Percentiles rank a stretch among this genome's conserved stretches.
Evolutionary conservation across 257 asterid genomes (phyloP).

Genomic region (Paulownia fortunei): DNA sequence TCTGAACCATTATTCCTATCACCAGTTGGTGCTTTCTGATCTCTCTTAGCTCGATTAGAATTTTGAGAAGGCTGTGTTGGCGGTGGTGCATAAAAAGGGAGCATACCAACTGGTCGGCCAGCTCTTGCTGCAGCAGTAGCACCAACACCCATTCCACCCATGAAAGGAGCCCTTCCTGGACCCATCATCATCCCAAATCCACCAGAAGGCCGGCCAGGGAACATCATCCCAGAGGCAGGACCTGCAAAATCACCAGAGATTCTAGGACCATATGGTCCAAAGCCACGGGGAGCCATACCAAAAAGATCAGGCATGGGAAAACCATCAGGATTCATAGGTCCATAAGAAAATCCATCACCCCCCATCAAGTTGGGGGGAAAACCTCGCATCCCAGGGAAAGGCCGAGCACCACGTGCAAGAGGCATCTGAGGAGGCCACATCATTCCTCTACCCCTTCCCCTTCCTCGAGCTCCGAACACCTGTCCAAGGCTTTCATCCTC

Average conservation of each 20-base stretch:
- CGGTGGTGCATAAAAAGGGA: conserved; percentile 72
- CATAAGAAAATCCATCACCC: conserved; percentile 74
- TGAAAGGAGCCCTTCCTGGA: conserved; percentile 77
- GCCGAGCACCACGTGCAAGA: conserved; percentile 68
- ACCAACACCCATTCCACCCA: conserved; percentile 69
- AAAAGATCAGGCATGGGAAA: conserved; percentile 78
- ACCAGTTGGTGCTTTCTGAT: conserved; percentile 46
- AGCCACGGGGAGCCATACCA: conserved; percentile 81
- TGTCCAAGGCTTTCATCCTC: conserved; percentile 65
- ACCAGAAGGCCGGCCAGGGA: conserved; percentile 76
- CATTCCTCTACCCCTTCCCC: conserved; percentile 93
- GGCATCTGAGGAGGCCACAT: conserved; percentile 92
- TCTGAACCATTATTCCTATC: conserved; percentile 60
- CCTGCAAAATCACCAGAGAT: conserved; percentile 77
- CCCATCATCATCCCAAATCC: conserved; percentile 92
- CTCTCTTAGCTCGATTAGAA: conserved; percentile 53
- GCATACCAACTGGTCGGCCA: conserved; percentile 62
- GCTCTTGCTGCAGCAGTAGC: conserved; percentile 43
- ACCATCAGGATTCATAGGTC: conserved; percentile 71
- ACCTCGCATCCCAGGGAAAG: conserved; percentile 70
- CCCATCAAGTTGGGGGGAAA: conserved; percentile 84
- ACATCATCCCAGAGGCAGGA: conserved; percentile 76
- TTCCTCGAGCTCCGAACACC: conserved; percentile 55
- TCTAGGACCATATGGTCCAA: conserved; percentile 83
- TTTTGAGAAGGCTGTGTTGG: conserved; percentile 43